Base-by-base conservation (phyloP, 176 grass and related monocot species). In the Eragrostis curvula region DNA sequence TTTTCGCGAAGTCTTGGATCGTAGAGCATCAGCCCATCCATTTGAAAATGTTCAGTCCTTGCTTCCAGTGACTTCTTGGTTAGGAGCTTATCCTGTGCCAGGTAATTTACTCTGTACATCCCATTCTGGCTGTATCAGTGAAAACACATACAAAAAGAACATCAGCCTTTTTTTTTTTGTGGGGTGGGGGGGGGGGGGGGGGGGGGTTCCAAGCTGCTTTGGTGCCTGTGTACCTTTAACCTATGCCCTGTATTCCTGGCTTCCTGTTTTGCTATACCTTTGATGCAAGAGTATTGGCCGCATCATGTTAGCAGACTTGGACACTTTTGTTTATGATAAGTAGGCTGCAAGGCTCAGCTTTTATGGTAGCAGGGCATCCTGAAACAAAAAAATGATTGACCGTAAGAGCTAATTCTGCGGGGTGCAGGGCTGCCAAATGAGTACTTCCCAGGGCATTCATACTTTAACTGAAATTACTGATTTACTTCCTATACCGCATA, bases 41-140 rank as follows among this genome's bases (percentile, higher is more conserved):
- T 97, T 94, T 78, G 95, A 97, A 84, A 97, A 90, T 74, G 92
- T 97, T 82, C 95, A 97, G 60, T 87, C 92, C 53, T 83, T 97
- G 76, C 87, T 97, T 75, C 92, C 92, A 39, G 79, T 89, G 82
- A 91, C 89, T 87, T 94, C 95, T 80, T 97, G 95, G 95, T 84
- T 97, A 55, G 86, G 86, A 79, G 62, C 77, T 57, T 85, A 92
- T 73, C 92, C 92, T 7, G 81, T 97, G 70, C 84, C 78, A 85
- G 92, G 95, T 97, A 85, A 42, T 21, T 59, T 74, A 44, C 8
- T 83, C 18, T 56, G 57, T 71, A 57, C 32, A 76, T 60, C 5
- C 17, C 29, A 64, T 29, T 20, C 17, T 42, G 8, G 15, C 24
- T 8, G 16, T 57, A 20, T 12, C 41, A 30, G 18, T 20, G 5